A percentile compares a stretch with the other conserved stretches of the same genome.
phyloP scores from a whole-genome alignment of 768 basidiomycete genomes.

The Lyophyllum atratum region DNA sequence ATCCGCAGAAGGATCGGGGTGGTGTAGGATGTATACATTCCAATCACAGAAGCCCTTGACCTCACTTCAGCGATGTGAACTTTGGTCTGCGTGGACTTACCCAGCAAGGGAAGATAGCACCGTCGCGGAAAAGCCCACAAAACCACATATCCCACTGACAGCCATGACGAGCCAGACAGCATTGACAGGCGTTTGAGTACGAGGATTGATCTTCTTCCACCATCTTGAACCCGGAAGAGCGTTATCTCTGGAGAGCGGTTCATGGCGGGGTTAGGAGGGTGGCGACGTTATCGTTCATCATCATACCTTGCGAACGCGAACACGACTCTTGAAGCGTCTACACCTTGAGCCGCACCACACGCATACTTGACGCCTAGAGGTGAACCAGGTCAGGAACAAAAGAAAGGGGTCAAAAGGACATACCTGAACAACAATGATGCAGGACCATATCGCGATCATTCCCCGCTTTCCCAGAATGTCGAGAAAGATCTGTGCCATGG shows the following conservation, averaged over 20 bases:
- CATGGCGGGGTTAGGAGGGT: not conserved
- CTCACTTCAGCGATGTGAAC: not conserved
- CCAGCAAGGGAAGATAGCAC: constrained; percentile 69
- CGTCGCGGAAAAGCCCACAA: constrained; percentile 65
- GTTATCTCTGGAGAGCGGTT: constrained; percentile 46
- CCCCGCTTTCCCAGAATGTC: constrained; percentile 65
- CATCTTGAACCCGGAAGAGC: constrained; percentile 71
- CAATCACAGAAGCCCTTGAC: constrained; percentile 68
- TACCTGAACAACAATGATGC: constrained; percentile 61
- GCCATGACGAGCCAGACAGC: constrained; percentile 77
- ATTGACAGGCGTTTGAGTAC: constrained; percentile 70
- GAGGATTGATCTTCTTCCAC: constrained; percentile 63
- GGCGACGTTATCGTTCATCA: not conserved
- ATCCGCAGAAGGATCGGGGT: constrained; percentile 71
- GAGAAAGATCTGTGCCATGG: constrained; percentile 74
- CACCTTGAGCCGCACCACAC: constrained; percentile 73
- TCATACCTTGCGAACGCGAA: constrained; percentile 61
- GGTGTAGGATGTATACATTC: constrained; percentile 68
- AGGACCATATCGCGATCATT: constrained; percentile 73
- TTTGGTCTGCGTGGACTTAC: constrained; percentile 33
- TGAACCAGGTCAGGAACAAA: not conserved
- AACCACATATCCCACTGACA: constrained; percentile 55
- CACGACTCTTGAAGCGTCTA: constrained; percentile 74
- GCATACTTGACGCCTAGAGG: constrained; percentile 49
- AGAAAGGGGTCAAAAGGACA: constrained; percentile 1